phyloP scores from a whole-genome alignment of 2,329 filamentous ascomycete species.

The Fusarium nodosum region DNA sequence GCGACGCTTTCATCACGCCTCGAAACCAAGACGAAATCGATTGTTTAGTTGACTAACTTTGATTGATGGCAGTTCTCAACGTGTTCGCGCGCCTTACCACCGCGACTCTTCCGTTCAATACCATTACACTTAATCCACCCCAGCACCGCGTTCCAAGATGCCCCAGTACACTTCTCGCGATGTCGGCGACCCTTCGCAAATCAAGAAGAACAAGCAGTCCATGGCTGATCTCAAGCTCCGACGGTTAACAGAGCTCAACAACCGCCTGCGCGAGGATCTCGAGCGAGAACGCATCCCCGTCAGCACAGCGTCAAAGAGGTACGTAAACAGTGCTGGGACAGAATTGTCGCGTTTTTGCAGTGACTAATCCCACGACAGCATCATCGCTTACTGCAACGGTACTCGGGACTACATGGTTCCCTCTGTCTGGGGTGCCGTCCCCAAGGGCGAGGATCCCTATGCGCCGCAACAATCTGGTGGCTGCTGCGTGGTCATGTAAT shows the following conservation, averaged over 20 bases:
- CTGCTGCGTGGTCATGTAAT: conserved; percentile 95
- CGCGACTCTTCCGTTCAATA: conserved; percentile 32
- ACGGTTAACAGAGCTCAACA: conserved; percentile 96
- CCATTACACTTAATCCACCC: conserved; percentile 28
- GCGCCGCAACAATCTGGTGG: conserved; percentile 92
- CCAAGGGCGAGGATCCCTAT: conserved; percentile 98
- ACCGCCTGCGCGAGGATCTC: conserved; percentile 93
- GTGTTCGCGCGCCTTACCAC: conserved; percentile 27
- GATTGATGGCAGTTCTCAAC: conserved; percentile 39
- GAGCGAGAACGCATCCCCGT: conserved; percentile 96
- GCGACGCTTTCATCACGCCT: conserved; percentile 22
- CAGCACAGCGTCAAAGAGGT: conserved; percentile 92
- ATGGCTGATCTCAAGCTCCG: conserved; percentile 99
- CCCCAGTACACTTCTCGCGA: conserved; percentile 77
- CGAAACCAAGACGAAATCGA: conserved; percentile 7
- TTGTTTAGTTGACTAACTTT: conserved; percentile 34
- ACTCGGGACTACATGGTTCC: conserved; percentile 99
- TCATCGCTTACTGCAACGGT: conserved; percentile 98
- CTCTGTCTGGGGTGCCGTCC: conserved; percentile 94
- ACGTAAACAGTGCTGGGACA: conserved; percentile 52
- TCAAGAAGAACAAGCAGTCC: conserved; percentile 96
- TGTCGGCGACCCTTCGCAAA: conserved; percentile 75
- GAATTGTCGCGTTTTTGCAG: conserved; percentile 5
- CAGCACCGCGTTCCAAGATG: conserved; percentile 61
- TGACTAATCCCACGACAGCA: conserved; percentile 66